Conservation (phyloP, 192 early-diverging fungal species). For the Geranomyces michiganensis region DNA sequence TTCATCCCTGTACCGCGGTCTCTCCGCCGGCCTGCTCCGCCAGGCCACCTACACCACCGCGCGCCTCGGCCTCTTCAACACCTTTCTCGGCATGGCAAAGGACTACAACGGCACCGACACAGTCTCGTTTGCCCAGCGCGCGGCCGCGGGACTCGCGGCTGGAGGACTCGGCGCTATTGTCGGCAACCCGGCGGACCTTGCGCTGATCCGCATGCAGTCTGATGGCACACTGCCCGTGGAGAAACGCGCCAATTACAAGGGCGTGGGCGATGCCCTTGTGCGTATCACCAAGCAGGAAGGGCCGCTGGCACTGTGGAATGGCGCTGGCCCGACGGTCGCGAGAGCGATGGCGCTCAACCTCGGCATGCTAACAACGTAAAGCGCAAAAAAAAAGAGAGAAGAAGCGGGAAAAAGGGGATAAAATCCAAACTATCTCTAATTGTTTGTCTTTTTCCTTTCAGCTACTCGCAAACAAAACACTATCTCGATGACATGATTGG, state of each 20-base stretch:
- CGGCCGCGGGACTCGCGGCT: conserved; percentile 48
- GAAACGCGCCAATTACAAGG: conserved; percentile 47
- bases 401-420: too few relatives aligned
- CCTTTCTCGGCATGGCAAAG: conserved; percentile 42
- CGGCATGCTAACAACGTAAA: conserved; percentile 55
- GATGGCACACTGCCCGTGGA: conserved; percentile 48
- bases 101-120: conserved; percentile 33
- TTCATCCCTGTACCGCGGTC: conserved; percentile 49
- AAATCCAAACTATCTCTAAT: too few relatives aligned
- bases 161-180: conserved; percentile 52
- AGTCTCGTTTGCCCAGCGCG: conserved; percentile 47
- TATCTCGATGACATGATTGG: conserved; percentile 44
- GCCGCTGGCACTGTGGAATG: conserved; percentile 50
- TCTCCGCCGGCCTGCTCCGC: conserved; percentile 58
- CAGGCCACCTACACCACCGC: conserved; percentile 61
- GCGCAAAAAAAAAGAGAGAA: not conserved
- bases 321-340: conserved; percentile 50
- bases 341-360: conserved; percentile 57
- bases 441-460: not conserved
- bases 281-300: conserved; percentile 50
- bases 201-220: conserved; percentile 51
- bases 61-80: conserved; percentile 58
- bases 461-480: conserved; percentile 49
- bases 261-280: conserved; percentile 47
- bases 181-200: conserved; percentile 51